Base-by-base conservation (phyloP, 345 rosid genomes). In the Moricandia arvensis region DNA sequence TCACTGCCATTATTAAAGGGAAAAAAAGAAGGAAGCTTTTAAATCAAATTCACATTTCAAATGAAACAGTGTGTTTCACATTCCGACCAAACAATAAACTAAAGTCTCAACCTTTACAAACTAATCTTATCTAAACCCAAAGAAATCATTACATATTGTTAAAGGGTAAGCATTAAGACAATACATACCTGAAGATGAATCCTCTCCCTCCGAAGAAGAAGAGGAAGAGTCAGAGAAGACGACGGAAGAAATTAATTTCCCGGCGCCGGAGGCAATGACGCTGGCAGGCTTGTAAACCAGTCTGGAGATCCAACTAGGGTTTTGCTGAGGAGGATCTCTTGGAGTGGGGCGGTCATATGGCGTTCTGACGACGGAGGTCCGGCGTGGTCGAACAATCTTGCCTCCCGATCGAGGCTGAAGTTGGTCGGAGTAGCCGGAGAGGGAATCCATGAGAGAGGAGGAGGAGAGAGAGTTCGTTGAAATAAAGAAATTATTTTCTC, bases 261-360 rank as follows among this genome's bases (percentile, higher is more conserved):
- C 93, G 34, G 97, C 91, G 63, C 97, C 89, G 62, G 88, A 78
- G 60, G 91, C 96, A 80, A 90, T 84, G 64, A 83, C 54, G 59
- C 89, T 90, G 63, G 98, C 87, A 3, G 97, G 98, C 17, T 89
- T 85, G 35, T 80, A 79, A 75, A 93, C 73, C 75, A 86, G 83
- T 69, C 82, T 87, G 67, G 97, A 87, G 66, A 94, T 82, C 98
- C 98, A 94, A 83, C 83, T 91, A 85, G 95, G 94, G 89, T 81
- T 86, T 76, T 81, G 80, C n/a, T 72, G 73, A 47, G 47, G 76
- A 15, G 83, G 55, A 64, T 58, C 78, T 67, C 75, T 72, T 8
- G 45, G 27, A 69, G 79, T 58, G 9, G 47, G 70, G 1, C 98
- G 89, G 60, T 88, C 95, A 73, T 91, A 93, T 8, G 98, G 98